These are phyloP conservation scores for Aspergillus wentii DNA, from an alignment of 495 filamentous ascomycete genomes.

Conservation along the genomic window DNA sequence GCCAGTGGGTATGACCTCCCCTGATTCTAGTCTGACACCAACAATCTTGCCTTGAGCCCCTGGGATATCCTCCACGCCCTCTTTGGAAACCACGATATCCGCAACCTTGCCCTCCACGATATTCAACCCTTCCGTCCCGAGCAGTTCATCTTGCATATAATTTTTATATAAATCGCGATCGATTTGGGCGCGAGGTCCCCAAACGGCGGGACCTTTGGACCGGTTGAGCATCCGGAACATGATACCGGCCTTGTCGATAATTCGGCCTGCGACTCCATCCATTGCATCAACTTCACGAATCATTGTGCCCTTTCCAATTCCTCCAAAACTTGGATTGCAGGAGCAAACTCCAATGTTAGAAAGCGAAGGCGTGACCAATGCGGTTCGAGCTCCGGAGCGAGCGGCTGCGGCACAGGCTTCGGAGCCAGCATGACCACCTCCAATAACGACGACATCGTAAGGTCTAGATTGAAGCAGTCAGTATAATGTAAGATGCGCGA, in stretches of 20 bases:
- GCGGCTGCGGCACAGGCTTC: constrained; percentile 95
- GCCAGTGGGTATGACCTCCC: constrained; percentile 73
- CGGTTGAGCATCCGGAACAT: constrained; percentile 87
- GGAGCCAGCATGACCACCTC: constrained; percentile 90
- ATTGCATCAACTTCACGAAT: constrained; percentile 92
- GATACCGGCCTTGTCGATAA: constrained; percentile 89
- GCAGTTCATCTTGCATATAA: constrained; percentile 86
- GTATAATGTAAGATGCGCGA: not conserved
- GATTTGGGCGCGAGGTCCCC: constrained; percentile 95
- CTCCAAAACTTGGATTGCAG: constrained; percentile 95
- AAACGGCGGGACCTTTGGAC: constrained; percentile 90
- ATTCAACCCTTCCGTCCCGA: constrained; percentile 66
- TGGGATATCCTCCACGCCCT: constrained; percentile 36
- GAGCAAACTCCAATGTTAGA: constrained; percentile 94
- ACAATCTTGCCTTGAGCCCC: constrained; percentile 69
- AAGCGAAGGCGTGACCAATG: constrained; percentile 78
- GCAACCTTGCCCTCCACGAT: constrained; percentile 85
- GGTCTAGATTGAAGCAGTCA: constrained; percentile 38
- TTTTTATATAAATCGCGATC: constrained; percentile 86
- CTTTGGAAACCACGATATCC: constrained; percentile 71
- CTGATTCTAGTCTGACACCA: constrained; percentile 83
- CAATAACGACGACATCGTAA: constrained; percentile 93
- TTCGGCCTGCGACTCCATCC: constrained; percentile 83
- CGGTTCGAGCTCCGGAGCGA: constrained; percentile 82
- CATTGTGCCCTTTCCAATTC: constrained; percentile 98